Percentiles rank a stretch among this genome's conserved stretches.
These are phyloP conservation scores for Andrographis paniculata DNA, from an alignment of 305 asterid genomes.

Conservation along the genomic window DNA sequence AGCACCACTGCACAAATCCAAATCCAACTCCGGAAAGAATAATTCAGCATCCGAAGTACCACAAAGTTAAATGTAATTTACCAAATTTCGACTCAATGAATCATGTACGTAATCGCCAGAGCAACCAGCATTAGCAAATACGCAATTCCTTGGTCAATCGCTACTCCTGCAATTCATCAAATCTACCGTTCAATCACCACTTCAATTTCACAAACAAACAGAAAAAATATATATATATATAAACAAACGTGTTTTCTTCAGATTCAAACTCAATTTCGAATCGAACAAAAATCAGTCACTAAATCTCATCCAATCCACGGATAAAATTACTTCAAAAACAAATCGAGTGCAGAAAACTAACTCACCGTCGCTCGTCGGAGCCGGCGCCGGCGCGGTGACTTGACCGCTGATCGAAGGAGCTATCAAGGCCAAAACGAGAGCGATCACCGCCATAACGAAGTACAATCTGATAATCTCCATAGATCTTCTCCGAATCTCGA, in stretches of 20 bases:
- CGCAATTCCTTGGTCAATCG: conserved; percentile 49
- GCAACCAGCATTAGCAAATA: conserved; percentile 46
- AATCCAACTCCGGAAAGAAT: too few species aligned
- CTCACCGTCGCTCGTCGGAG: conserved; percentile 51
- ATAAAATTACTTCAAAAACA: too few species aligned
- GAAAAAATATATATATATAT: too few species aligned
- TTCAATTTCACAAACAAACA: too few species aligned
- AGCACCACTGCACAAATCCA: too few species aligned
- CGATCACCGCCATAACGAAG: conserved; percentile 23
- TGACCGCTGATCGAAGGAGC: conserved; percentile 39
- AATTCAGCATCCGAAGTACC: too few species aligned
- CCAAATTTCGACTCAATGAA: conserved; percentile 16
- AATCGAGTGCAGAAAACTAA: not conserved
- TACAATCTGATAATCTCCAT: conserved; percentile 43
- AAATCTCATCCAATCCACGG: too few species aligned
- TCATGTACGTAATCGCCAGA: conserved; percentile 40
- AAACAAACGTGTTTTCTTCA: too few species aligned
- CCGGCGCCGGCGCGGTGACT: conserved; percentile 31
- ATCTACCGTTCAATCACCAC: too few species aligned
- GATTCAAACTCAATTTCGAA: not conserved
- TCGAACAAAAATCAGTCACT: too few species aligned
- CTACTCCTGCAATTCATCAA: conserved; percentile 28
- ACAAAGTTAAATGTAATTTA: too few species aligned
- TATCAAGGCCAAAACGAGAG: conserved; percentile 27
- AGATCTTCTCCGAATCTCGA: not conserved